A percentile compares a stretch with the other conserved stretches of the same genome.
These are phyloP conservation scores for Melanomma pulvis-pyrius DNA, from an alignment of 495 filamentous ascomycete species.

Conservation along the genomic window DNA sequence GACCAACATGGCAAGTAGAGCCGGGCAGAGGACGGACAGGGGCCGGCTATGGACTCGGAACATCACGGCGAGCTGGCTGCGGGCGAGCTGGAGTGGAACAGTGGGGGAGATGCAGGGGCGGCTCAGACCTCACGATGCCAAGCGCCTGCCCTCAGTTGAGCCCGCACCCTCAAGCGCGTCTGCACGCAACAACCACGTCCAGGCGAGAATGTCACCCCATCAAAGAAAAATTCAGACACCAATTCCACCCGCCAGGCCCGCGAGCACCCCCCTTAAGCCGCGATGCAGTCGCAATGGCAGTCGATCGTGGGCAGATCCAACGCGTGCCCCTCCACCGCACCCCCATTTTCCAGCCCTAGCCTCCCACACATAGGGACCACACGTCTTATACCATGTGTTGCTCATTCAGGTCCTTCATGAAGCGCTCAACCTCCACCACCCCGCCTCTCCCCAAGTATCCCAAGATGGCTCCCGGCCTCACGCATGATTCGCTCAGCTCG, in stretches of 20 bases:
- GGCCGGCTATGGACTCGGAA: background rate
- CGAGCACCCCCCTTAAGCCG: background rate
- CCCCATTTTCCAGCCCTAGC: slow-evolving; percentile 32
- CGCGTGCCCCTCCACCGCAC: slow-evolving; percentile 1
- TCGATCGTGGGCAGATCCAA: background rate
- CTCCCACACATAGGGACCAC: slow-evolving; percentile 1
- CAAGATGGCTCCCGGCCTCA: slow-evolving; percentile 30
- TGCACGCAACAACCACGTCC: background rate
- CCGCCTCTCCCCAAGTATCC: slow-evolving; percentile 9
- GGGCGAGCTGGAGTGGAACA: background rate
- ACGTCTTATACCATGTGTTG: slow-evolving; percentile 22
- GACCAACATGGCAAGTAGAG: background rate
- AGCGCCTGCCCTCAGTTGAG: background rate
- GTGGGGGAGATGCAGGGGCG: slow-evolving; percentile 18
- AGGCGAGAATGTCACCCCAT: slow-evolving; percentile 22
- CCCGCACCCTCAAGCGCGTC: background rate
- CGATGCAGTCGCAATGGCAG: background rate
- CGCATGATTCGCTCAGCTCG: slow-evolving; percentile 12
- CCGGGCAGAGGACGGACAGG: background rate
- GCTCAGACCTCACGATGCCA: background rate
- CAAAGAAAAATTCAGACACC: slow-evolving; percentile 5
- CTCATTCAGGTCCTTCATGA: slow-evolving; percentile 32
- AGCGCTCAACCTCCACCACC: slow-evolving; percentile 19
- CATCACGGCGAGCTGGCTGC: background rate
- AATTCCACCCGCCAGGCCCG: background rate